A percentile compares a stretch with the other conserved stretches of the same genome.
Conservation (phyloP, 371 early-diverging fungal genomes). For the Apophysomyces variabilis region DNA sequence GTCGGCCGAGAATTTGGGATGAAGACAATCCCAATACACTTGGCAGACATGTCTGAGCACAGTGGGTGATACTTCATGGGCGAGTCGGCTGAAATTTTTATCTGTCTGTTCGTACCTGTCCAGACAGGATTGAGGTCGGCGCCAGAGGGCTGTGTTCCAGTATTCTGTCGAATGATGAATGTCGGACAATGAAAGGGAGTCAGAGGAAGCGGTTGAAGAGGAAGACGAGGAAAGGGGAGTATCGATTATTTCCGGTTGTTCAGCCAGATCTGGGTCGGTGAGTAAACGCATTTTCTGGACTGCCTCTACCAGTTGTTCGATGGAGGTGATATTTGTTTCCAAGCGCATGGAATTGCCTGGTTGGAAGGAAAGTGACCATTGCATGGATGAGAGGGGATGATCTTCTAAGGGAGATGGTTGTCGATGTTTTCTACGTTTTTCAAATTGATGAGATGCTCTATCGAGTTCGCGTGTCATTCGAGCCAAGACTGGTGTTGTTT, state of each 20-base stretch:
- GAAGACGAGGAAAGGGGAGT: neutral
- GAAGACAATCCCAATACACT: constrained; percentile 42
- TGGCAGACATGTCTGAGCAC: constrained; percentile 34
- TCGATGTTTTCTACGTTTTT: constrained; percentile 14
- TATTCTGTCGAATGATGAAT: constrained; percentile 23
- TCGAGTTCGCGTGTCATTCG: constrained; percentile 46
- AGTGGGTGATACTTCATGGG: constrained; percentile 31
- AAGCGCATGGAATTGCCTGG: constrained; percentile 36
- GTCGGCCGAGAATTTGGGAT: constrained; percentile 36
- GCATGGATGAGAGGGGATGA: constrained; percentile 13
- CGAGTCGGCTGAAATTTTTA: constrained; percentile 26
- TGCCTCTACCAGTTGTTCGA: constrained; percentile 44
- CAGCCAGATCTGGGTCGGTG: constrained; percentile 10
- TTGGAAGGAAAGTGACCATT: constrained; percentile 43
- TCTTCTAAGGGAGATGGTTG: neutral
- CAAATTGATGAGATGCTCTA: constrained; percentile 37
- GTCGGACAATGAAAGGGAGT: neutral
- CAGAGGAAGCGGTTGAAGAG: constrained; percentile 15
- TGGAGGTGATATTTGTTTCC: constrained; percentile 45
- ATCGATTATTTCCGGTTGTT: neutral
- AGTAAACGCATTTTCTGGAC: constrained; percentile 36
- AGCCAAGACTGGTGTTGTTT: constrained; percentile 38
- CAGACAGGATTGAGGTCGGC: constrained; percentile 25
- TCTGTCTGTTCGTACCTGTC: constrained; percentile 30
- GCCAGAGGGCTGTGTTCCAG: constrained; percentile 21